A percentile compares a stretch with the other conserved stretches of the same genome.
These are phyloP conservation scores for Terfezia boudieri DNA, from an alignment of 495 filamentous ascomycete genomes.

Conservation along the genomic window DNA sequence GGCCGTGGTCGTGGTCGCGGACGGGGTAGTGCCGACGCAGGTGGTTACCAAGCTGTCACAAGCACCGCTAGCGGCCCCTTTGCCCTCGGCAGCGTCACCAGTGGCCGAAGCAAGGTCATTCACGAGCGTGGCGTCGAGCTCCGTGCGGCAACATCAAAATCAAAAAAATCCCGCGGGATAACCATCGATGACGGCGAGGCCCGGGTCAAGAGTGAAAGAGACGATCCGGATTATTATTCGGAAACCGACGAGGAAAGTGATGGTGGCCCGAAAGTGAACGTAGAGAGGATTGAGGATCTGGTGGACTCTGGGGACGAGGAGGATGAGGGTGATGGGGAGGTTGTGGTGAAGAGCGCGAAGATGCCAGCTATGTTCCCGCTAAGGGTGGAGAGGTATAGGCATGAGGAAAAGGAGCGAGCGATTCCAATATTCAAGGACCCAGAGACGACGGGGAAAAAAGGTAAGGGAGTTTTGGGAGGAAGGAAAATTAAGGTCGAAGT, in stretches of 20 bases:
- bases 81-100: conserved; percentile 11
- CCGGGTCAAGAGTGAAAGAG: neutral
- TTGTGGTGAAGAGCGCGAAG: neutral
- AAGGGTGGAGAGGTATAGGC: neutral
- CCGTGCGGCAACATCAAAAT: neutral
- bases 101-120: conserved; percentile 4
- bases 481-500: conserved; percentile 10
- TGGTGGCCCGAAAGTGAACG: conserved; percentile 14
- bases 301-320: conserved; percentile 2
- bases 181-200: neutral
- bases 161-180: neutral
- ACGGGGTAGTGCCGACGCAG: conserved; percentile 4
- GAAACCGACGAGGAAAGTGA: conserved; percentile 7
- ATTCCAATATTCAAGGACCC: neutral
- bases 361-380: neutral
- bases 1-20: conserved; percentile 6
- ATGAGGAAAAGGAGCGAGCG: neutral
- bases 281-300: conserved; percentile 14
- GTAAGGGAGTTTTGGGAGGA: conserved; percentile 1
- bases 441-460: neutral
- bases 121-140: conserved; percentile 8
- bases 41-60: neutral
- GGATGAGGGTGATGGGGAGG: conserved; percentile 1
- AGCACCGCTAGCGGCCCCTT: conserved; percentile 10
- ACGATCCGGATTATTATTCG: neutral